Evolutionary conservation across 306 rosid species (phyloP), one percentile per base, ranked within the genome.

Genomic region (Prinsepia uniflora): DNA sequence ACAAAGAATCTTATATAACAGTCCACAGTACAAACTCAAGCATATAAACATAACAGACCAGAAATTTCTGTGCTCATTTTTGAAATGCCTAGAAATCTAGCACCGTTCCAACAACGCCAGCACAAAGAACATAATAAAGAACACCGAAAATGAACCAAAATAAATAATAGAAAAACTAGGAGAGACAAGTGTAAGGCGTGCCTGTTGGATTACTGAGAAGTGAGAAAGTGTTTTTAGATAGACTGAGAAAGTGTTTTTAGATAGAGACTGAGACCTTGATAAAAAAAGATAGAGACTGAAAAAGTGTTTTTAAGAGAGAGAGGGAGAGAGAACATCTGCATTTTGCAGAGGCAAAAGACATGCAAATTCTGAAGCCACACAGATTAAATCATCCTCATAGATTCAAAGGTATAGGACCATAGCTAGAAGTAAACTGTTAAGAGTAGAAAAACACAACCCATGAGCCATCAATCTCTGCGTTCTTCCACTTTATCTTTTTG

Each of bases 31-130:
- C 50, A 10, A 12, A 46, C 5, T 46, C 50, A 46, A 46, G 11
- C 50, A 46, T 46, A 30, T 46, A 9, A 46, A 53, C 30, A 53
- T 18, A 53, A 53, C 58, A 53, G 58, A 8, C 30, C 18, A 53
- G 58, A 53, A 53, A 18, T n/a, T 18, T 8, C 20, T 3, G 10
- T 53, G 7, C n/a, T 52, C 57, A 47, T 15, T 56, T 67, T 48
- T 15, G 59, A 50, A 70, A 68, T 64, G 83, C 86, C 84, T 85
- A 61, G 83, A 78, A 83, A 84, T 79, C 85, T 79, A 78, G 84
- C 85, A 46, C 63, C 80, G 82, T 81, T 77, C 79, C 80, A 78
- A 54, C 62, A 56, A 79, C 69, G 66, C 54, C 65, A 77, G 81
- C 82, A 77, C 72, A 43, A 58, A 12, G 62, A 69, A 73, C 76